phyloP scores from a whole-genome alignment of 805 yeast genomes.

The Dipodascus geniculatus region DNA sequence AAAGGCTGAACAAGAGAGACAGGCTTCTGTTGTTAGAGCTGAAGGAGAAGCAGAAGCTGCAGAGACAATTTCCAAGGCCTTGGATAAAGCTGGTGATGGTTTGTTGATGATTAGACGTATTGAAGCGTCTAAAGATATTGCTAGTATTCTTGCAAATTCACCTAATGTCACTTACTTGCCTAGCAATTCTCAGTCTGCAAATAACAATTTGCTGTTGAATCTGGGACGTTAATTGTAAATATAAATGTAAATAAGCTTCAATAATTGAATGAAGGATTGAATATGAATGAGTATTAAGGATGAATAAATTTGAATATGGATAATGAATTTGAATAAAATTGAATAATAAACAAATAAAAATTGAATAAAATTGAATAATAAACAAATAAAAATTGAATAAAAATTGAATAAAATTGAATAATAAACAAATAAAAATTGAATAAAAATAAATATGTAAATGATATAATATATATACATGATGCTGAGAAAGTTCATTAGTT shows the following conservation, averaged over 20 bases:
- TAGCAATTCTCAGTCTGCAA: constrained; percentile 22
- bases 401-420: no score
- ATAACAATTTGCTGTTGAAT: constrained; percentile 24
- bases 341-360: neutral
- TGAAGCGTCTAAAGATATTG: constrained; percentile 95
- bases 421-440: no score
- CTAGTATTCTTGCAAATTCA: constrained; percentile 70
- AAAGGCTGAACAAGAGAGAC: constrained; percentile 94
- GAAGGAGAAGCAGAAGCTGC: constrained; percentile 99
- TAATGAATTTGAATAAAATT: neutral
- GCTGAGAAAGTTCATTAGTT: neutral
- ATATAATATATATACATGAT: neutral
- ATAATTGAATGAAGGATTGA: no score
- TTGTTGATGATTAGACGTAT: constrained; percentile 84
- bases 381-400: no score
- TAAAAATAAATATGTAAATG: neutral
- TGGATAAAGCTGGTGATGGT: constrained; percentile 93
- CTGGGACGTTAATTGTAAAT: constrained; percentile 21
- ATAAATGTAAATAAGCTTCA: neutral
- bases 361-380: neutral
- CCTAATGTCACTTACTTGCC: constrained; percentile 88
- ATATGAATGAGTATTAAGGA: no score
- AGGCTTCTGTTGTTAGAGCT: constrained; percentile 89
- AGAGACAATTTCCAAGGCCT: constrained; percentile 84
- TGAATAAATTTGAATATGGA: neutral